Evolutionary conservation across 1,284 basidiomycete genomes (phyloP).

Genomic region (Trichosporon ovoides): DNA sequence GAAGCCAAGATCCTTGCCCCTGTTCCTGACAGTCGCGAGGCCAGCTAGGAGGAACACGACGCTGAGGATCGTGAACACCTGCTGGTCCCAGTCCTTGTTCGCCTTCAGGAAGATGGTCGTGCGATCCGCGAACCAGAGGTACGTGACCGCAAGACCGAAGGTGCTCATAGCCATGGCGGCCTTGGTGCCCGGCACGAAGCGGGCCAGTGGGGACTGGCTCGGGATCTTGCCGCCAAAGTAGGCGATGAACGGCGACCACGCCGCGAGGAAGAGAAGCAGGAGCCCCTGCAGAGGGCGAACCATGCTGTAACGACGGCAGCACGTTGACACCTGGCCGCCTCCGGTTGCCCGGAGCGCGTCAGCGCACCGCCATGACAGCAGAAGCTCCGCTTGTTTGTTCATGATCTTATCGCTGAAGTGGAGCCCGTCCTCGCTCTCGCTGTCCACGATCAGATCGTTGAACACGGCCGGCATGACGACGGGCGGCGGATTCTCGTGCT

Average conservation of each 20-base stretch:
- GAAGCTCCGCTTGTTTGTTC: constrained; percentile 65
- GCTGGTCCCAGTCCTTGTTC: constrained; percentile 71
- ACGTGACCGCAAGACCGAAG: constrained; percentile 60
- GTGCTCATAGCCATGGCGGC: constrained; percentile 52
- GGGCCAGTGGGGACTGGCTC: constrained; percentile 32
- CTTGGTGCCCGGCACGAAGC: constrained; percentile 49
- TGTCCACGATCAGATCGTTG: constrained; percentile 67
- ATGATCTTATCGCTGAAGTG: constrained; percentile 67
- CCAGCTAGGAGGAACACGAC: constrained; percentile 58
- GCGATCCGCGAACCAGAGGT: constrained; percentile 73
- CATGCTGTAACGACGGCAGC: constrained; percentile 69
- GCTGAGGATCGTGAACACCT: constrained; percentile 61
- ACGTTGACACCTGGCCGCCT: constrained; percentile 68
- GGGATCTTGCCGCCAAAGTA: constrained; percentile 18
- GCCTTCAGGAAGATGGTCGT: constrained; percentile 79
- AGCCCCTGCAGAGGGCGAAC: constrained; percentile 60
- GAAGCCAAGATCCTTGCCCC: constrained; percentile 71
- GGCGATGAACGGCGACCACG: constrained; percentile 58
- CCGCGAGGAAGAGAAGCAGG: constrained; percentile 54
- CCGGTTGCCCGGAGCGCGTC: constrained; percentile 59
- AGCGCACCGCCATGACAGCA: constrained; percentile 79
- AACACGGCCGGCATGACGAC: constrained; percentile 67
- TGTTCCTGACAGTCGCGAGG: constrained; percentile 59
- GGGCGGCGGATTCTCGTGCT: constrained; percentile 45
- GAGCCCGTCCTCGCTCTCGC: constrained; percentile 72